Base-by-base conservation (phyloP, 2,329 filamentous ascomycete genomes). In the Ustilaginoidea virens region DNA sequence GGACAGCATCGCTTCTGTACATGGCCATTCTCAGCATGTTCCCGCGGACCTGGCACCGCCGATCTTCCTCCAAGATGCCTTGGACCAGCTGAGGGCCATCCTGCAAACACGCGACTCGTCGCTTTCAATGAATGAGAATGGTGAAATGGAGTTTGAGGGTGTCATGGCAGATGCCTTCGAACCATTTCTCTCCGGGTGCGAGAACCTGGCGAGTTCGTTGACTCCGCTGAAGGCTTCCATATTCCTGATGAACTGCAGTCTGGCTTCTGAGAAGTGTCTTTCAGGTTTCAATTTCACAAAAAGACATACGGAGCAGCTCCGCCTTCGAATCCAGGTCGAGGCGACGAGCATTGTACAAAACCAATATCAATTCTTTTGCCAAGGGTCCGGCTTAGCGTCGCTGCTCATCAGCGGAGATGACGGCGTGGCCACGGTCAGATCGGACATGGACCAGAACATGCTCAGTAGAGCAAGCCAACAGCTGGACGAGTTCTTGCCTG, bases 31-130 rank as follows among this genome's bases (percentile, higher is more conserved):
- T 20, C 68, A 80, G 23, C 63, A 73, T 14, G 66, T 74, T 2
- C 74, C 83, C 1, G 55, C 66, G n/a, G 74, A 92, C 44, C 62
- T 92, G 3, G 72, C 71, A 0, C 73, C 80, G 0, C 87, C 87
- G 0, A 68, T 77, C 11, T 94, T 94, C 52, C 56, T 96, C 0
- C 60, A 74, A 21, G 80, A 92, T 32, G 77, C 83, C 5, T 60
- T 98, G 2, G 75, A 83, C 38, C 79, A 80, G 39, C 60, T 98
- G 7, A 69, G 66, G 20, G 65, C 72, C 5, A 75, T 96, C 28
- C 80, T 93, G 63, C 80, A 79, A 47, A 90, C 80, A 13, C 87
- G 86, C 45, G 83, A 92, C 39, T 79, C 80, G 2, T 92, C 86
- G 0, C 60, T 90, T 15, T 69, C 75, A 2, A 55, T 67, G 3